Evolutionary conservation across 2,329 filamentous ascomycete species (phyloP).

Genomic region (Alternaria tenuissima): DNA sequence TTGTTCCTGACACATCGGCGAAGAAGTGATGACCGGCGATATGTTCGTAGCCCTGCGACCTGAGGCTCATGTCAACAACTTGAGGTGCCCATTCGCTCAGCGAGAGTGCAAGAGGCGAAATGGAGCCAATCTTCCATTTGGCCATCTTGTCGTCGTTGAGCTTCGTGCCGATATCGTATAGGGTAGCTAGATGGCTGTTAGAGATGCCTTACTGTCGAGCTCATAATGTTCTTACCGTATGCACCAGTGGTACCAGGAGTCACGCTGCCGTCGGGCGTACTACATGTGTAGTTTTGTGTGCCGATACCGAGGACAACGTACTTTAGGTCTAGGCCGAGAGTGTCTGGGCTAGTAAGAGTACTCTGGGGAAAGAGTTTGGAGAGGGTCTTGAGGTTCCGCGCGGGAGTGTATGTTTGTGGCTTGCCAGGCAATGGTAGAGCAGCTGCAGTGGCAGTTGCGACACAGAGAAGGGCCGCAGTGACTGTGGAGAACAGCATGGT

Average conservation of each 20-base stretch:
- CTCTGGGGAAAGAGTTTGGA: slow-evolving; percentile 39
- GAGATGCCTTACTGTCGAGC: background rate
- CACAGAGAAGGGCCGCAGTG: slow-evolving; percentile 31
- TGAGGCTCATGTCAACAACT: slow-evolving; percentile 38
- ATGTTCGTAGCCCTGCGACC: slow-evolving; percentile 39
- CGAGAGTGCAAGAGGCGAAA: slow-evolving; percentile 46
- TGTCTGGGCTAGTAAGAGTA: slow-evolving; percentile 39
- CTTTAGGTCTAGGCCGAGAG: slow-evolving; percentile 48
- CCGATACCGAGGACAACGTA: slow-evolving; percentile 59
- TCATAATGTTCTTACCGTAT: slow-evolving; percentile 32
- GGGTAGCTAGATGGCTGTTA: slow-evolving; percentile 37
- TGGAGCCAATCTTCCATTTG: slow-evolving; percentile 43
- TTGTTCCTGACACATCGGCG: slow-evolving; percentile 42
- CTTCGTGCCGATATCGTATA: slow-evolving; percentile 47
- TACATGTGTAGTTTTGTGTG: slow-evolving; percentile 63
- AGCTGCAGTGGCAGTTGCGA: slow-evolving; percentile 25
- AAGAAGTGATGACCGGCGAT: slow-evolving; percentile 75
- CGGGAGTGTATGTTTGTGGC: slow-evolving; percentile 22
- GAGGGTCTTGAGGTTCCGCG: slow-evolving; percentile 35
- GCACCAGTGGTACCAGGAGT: slow-evolving; percentile 46
- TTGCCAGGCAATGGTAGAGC: slow-evolving; percentile 26
- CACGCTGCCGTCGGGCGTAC: slow-evolving; percentile 30
- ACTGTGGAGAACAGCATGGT: slow-evolving; percentile 44
- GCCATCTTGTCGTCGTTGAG: slow-evolving; percentile 42
- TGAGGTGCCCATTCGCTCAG: slow-evolving; percentile 27